These are phyloP conservation scores for Chloropicon primus DNA, from an alignment of 139 green algal genomes.

Conservation along the genomic window DNA sequence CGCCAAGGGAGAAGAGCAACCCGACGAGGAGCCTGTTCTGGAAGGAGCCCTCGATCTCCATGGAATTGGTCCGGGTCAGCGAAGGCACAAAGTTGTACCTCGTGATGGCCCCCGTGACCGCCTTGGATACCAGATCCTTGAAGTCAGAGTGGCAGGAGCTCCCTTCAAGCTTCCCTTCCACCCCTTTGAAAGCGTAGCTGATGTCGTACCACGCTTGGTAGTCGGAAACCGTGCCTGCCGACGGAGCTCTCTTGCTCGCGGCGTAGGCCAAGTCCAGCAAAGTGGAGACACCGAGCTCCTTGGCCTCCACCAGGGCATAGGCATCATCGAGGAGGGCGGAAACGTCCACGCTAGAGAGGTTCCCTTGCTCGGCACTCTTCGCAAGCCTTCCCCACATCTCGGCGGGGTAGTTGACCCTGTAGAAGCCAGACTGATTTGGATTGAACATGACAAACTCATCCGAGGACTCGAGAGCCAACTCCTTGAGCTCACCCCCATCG, in stretches of 20 bases:
- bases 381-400: slow-evolving; percentile 28
- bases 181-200: background rate
- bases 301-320: slow-evolving; percentile 28
- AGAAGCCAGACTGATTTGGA: slow-evolving; percentile 26
- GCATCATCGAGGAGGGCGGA: slow-evolving; percentile 45
- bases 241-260: background rate
- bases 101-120: background rate
- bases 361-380: slow-evolving; percentile 1
- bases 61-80: background rate
- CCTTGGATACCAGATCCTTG: background rate
- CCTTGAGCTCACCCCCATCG: slow-evolving; percentile 3
- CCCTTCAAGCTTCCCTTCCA: background rate
- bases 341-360: slow-evolving; percentile 20
- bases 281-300: slow-evolving; percentile 10
- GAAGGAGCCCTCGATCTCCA: background rate
- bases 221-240: background rate
- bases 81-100: background rate
- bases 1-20: background rate
- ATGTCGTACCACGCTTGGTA: background rate
- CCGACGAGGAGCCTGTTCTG: background rate
- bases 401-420: slow-evolving; percentile 41
- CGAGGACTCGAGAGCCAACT: background rate
- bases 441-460: slow-evolving; percentile 12
- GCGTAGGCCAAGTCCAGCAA: slow-evolving; percentile 31
- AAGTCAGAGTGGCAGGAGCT: background rate